Evolutionary conservation across 805 yeast species (phyloP), one percentile per base, ranked within the genome.

Genomic region (Candida xyloterini): DNA sequence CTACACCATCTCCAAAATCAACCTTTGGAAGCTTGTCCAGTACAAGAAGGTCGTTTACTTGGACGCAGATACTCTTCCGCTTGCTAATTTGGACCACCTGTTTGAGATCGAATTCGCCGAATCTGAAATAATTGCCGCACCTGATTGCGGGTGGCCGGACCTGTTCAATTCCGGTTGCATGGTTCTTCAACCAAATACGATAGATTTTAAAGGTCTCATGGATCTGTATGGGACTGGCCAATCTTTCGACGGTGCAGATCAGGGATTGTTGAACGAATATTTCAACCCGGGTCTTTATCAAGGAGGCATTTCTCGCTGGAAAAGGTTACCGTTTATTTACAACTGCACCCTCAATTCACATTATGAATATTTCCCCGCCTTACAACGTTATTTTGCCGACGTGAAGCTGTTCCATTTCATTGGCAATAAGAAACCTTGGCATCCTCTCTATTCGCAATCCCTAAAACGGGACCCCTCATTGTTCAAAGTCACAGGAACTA

Each of bases 141-240:
- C 95, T 0, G 96, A 88, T 63, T 69, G 78, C n/a, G 95, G 95
- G 10, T 88, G 95, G 85, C 95, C 95, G 0, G 96, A 88, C 64
- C 72, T 83, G 52, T 88, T 88, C 67, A 87, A 88, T 60, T 76
- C 89, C 23, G 95, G 96, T 4, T 76, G 87, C 15, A 68, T 87
- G 53, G 66, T 79, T 3, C 57, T 79, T 20, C 67, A 69, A 25
- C 95, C 95, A 3, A 65, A 68, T 48, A 27, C 46, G 1, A 44
- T 49, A 0, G 71, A 68, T 15, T 80, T 66, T 49, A 44, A 58
- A 3, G 62, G 65, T 23, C 67, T 88, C 33, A 44, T 58, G 20
- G 33, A 47, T 2, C 60, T 61, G 23, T 57, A 65, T 33, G 23
- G 38, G 1, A 47, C 54, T 4, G 51, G 48, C 10, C 51, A 51